A percentile compares a stretch with the other conserved stretches of the same genome.
Conservation (phyloP, 2,329 filamentous ascomycete species). For the Fonsecaea nubica region DNA sequence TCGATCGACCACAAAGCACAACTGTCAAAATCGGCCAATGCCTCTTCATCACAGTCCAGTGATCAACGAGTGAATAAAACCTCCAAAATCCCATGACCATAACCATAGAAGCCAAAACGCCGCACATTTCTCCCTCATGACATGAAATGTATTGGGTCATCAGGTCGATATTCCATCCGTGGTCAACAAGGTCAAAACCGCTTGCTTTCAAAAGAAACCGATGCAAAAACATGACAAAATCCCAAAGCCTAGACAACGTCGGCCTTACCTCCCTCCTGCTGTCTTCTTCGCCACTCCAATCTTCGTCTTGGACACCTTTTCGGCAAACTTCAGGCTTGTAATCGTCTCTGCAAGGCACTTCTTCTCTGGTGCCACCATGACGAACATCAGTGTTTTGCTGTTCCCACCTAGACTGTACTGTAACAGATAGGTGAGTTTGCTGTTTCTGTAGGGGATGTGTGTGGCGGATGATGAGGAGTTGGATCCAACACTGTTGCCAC, state of each 20-base stretch:
- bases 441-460: constrained; percentile 94
- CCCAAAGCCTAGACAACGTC: constrained; percentile 1
- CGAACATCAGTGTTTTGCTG: constrained; percentile 98
- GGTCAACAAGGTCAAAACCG: neutral
- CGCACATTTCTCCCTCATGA: constrained; percentile 6
- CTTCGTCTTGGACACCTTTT: constrained; percentile 67
- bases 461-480: neutral
- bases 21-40: neutral
- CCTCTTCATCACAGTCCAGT: neutral
- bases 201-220: constrained; percentile 5
- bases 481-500: constrained; percentile 21
- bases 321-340: constrained; percentile 93
- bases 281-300: constrained; percentile 39
- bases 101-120: constrained; percentile 2
- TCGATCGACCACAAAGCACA: neutral
- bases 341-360: constrained; percentile 90
- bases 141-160: constrained; percentile 1
- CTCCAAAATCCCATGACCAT: neutral
- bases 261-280: constrained; percentile 13
- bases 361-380: constrained; percentile 94
- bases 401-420: constrained; percentile 95
- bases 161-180: constrained; percentile 8
- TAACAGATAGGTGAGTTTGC: constrained; percentile 92
- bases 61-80: neutral
- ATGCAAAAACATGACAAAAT: constrained; percentile 6